Conservation (phyloP, 257 asterid species). For the Orobanche coerulescens region DNA sequence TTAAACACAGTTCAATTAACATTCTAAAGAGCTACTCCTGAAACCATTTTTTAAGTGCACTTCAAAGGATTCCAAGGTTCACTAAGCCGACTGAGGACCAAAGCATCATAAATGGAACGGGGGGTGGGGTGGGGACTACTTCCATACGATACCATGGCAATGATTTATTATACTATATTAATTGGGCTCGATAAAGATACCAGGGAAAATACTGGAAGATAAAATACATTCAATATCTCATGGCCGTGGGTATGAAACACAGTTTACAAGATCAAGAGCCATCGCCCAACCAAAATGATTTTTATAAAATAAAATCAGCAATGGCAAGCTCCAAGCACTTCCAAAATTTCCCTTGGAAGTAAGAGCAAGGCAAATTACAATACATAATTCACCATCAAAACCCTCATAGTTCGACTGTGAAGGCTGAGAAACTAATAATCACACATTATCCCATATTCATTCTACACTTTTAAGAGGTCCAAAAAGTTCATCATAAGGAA, state of each 20-base stretch:
- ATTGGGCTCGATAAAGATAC: neutral
- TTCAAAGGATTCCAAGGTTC: neutral
- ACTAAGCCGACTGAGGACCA: neutral
- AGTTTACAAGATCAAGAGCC: neutral
- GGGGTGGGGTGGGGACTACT: neutral
- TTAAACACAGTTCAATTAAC: neutral
- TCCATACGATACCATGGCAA: neutral
- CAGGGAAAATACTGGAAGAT: neutral
- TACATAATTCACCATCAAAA: neutral
- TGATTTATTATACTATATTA: neutral
- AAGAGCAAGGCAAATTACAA: neutral
- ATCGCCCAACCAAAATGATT: neutral
- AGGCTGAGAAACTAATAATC: neutral
- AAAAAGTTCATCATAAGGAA: neutral
- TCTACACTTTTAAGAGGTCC: neutral
- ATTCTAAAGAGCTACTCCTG: neutral
- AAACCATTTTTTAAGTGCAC: neutral
- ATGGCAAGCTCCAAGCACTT: slow-evolving; percentile 10
- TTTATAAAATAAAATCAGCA: neutral
- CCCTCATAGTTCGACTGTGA: neutral
- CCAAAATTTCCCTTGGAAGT: neutral
- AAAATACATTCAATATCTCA: neutral
- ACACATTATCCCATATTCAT: neutral
- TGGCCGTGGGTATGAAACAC: neutral
- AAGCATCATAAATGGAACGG: neutral